Evolutionary conservation across 768 basidiomycete species (phyloP).

Genomic region (Kwoniella mangroviensis): DNA sequence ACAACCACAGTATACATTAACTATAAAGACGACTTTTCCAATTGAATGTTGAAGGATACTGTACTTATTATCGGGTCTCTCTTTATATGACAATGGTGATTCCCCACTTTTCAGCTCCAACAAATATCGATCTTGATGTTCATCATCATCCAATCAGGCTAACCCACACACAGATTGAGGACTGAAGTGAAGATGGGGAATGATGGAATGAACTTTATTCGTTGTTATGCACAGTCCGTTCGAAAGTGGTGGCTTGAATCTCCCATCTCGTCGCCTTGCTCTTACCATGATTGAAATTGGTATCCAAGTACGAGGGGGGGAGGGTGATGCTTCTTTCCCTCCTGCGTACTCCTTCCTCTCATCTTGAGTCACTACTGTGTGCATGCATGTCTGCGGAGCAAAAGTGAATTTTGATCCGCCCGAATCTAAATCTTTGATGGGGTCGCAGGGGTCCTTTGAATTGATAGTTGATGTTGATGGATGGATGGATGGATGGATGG

Average conservation of each 20-base stretch:
- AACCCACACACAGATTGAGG: too few relatives aligned
- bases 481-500: too few relatives aligned
- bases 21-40: neutral
- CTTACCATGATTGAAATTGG: too few relatives aligned
- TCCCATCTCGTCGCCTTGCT: neutral
- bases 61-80: too few relatives aligned
- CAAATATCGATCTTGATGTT: too few relatives aligned
- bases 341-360: neutral
- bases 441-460: constrained; percentile 2
- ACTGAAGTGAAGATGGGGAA: too few relatives aligned
- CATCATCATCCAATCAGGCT: too few relatives aligned
- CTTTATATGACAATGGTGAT: too few relatives aligned
- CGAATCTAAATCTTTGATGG: constrained; percentile 6
- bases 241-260: neutral
- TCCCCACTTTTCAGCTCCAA: too few relatives aligned
- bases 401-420: neutral
- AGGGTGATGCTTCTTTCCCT: neutral
- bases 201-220: too few relatives aligned
- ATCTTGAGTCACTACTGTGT: neutral
- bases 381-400: neutral
- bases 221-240: too few relatives aligned
- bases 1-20: neutral
- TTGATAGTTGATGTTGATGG: neutral
- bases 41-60: too few relatives aligned
- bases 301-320: neutral